phyloP scores from a whole-genome alignment of 2,329 filamentous ascomycete species.

The Xylaria sp. region DNA sequence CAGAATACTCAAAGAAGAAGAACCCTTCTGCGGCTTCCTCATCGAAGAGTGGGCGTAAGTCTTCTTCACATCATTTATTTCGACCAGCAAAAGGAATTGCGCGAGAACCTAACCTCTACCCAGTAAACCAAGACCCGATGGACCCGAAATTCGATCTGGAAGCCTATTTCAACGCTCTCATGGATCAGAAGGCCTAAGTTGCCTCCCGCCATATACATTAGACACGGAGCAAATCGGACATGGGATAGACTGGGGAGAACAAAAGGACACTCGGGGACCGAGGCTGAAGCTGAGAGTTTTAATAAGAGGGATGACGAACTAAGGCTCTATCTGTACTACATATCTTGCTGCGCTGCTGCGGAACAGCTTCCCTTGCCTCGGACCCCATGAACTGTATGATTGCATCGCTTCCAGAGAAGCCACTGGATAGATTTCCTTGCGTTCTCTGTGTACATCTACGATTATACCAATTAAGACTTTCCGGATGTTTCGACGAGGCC shows the following conservation, averaged over 20 bases:
- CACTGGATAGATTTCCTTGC: conserved; percentile 49
- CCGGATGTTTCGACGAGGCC: conserved; percentile 10
- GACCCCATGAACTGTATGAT: conserved; percentile 45
- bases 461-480: conserved; percentile 48
- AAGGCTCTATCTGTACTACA: conserved; percentile 26
- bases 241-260: conserved; percentile 44
- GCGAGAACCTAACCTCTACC: conserved; percentile 36
- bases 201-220: conserved; percentile 26
- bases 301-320: conserved; percentile 32
- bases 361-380: conserved; percentile 30
- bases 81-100: not conserved
- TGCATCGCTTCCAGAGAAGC: conserved; percentile 43
- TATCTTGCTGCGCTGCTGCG: conserved; percentile 29
- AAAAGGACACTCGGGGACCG: conserved; percentile 31
- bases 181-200: conserved; percentile 61
- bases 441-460: conserved; percentile 50
- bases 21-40: conserved; percentile 56
- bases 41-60: conserved; percentile 52
- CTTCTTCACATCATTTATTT: conserved; percentile 40
- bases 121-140: conserved; percentile 79
- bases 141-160: conserved; percentile 95
- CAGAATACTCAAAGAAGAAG: conserved; percentile 83
- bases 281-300: conserved; percentile 32
- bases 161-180: conserved; percentile 76
- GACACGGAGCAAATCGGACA: conserved; percentile 44